These are phyloP conservation scores for Corylus avellana DNA, from an alignment of 306 rosid species.

Conservation along the genomic window DNA sequence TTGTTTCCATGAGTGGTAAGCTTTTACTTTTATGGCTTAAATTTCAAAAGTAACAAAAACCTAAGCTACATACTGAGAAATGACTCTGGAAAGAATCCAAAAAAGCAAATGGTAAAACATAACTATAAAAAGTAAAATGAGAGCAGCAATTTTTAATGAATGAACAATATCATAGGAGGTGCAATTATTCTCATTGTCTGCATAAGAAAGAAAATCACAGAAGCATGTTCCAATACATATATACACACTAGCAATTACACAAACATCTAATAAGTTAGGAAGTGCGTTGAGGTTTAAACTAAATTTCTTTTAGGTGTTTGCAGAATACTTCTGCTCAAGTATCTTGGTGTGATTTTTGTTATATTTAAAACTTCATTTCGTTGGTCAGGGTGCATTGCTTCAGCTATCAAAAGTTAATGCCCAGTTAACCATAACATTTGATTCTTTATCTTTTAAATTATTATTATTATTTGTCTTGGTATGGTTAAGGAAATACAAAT, in stretches of 20 bases:
- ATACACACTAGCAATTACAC: not conserved
- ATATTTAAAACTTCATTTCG: not conserved
- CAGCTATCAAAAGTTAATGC: not conserved
- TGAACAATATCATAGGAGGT: not conserved
- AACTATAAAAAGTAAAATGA: no score
- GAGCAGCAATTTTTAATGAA: not conserved
- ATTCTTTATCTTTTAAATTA: not conserved
- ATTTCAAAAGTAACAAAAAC: not conserved
- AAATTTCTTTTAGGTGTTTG: not conserved
- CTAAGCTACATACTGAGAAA: not conserved
- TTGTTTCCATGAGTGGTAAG: slow-evolving; percentile 67
- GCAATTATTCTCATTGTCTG: not conserved
- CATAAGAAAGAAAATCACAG: not conserved
- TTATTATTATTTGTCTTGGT: not conserved
- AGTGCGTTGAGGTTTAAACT: not conserved
- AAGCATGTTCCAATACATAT: not conserved
- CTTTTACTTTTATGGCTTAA: slow-evolving; percentile 16
- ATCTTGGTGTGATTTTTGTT: not conserved
- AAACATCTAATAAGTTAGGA: not conserved
- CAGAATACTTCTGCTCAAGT: not conserved
- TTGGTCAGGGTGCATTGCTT: not conserved
- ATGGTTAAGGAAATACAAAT: not conserved
- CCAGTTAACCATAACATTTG: not conserved
- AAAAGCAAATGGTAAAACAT: not conserved
- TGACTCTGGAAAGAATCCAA: not conserved